Conservation (phyloP, 257 asterid genomes). For the Nicotiana tomentosiformis region DNA sequence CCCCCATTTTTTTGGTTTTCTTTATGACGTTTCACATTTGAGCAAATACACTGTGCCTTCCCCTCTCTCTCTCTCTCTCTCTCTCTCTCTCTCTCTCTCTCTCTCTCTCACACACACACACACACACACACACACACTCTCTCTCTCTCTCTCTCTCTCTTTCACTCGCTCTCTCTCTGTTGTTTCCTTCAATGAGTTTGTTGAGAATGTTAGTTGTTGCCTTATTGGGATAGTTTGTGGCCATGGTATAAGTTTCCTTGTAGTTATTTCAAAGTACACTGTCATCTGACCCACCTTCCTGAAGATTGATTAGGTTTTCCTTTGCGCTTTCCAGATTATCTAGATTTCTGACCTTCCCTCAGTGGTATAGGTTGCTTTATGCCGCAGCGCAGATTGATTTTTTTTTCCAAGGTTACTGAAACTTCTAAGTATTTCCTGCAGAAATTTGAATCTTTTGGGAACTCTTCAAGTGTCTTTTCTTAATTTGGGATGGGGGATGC, state of each 20-base stretch:
- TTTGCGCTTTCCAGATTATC: neutral
- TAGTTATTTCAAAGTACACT: neutral
- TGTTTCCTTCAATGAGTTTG: neutral
- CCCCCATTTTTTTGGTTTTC: neutral
- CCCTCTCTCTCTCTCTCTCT: neutral
- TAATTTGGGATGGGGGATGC: conserved; percentile 62
- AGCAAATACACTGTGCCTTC: neutral
- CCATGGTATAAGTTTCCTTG: neutral
- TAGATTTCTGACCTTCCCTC: neutral
- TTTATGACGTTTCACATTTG: neutral
- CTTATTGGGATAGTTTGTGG: neutral
- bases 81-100: no score
- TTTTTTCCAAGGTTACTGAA: neutral
- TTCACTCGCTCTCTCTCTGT: no score
- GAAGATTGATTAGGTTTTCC: neutral
- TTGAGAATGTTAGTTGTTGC: neutral
- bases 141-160: neutral
- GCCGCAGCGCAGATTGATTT: neutral
- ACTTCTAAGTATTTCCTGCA: conserved; percentile 16
- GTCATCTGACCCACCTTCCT: neutral
- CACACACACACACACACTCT: neutral
- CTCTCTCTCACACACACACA: no score
- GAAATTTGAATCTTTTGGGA: conserved; percentile 4
- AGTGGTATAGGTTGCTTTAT: neutral
- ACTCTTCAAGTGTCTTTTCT: neutral